Percentiles rank a stretch among this genome's conserved stretches.
Conservation (phyloP, 139 green algal genomes). For the Deuterostichococcus epilithicus region DNA sequence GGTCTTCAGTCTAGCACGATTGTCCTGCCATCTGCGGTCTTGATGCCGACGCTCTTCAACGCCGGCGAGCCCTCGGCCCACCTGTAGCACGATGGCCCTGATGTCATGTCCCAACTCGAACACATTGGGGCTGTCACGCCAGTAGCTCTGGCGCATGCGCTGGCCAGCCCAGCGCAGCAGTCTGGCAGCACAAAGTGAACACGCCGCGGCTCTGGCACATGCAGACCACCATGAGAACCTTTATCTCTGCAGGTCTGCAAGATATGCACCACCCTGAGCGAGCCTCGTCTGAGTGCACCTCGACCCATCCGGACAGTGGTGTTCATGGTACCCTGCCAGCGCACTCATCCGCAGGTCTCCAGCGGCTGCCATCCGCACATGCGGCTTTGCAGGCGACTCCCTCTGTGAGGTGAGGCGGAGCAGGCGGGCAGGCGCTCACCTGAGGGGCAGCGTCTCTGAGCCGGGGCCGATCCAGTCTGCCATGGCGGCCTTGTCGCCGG, state of each 20-base stretch:
- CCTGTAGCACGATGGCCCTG: background rate
- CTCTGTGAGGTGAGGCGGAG: no score
- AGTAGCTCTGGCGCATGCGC: background rate
- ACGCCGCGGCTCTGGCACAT: no score
- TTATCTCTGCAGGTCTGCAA: no score
- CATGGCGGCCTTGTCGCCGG: conserved; percentile 10
- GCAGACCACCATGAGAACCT: no score
- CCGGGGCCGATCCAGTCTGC: conserved; percentile 12
- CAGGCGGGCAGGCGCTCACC: background rate
- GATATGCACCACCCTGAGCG: no score
- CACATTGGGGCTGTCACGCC: background rate
- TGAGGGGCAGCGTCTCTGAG: background rate
- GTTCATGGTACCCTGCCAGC: no score
- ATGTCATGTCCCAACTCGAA: background rate
- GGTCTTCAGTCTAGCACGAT: background rate
- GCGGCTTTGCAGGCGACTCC: background rate
- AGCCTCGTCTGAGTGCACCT: no score
- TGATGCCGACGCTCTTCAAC: conserved; percentile 5
- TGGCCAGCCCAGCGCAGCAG: background rate
- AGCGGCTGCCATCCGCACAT: no score
- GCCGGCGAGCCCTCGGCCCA: background rate
- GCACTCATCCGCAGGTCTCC: no score
- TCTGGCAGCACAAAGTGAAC: no score
- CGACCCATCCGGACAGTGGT: no score
- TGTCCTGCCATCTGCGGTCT: background rate